phyloP scores from a whole-genome alignment of 108 stramenopile genomes.

The Thalassiosira profunda region DNA sequence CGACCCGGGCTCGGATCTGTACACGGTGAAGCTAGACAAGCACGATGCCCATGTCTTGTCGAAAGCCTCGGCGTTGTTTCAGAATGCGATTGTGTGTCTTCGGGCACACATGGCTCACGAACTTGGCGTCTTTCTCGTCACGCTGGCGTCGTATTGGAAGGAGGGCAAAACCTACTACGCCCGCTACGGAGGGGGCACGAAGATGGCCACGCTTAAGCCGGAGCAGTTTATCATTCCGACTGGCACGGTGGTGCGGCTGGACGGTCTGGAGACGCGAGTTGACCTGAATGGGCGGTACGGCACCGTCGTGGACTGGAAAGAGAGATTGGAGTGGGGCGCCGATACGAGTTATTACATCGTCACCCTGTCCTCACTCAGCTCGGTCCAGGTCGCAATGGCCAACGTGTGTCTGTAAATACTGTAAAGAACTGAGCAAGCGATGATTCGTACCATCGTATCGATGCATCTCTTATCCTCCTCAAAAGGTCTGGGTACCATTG shows the following conservation, averaged over 20 bases:
- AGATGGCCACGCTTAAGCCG: not conserved
- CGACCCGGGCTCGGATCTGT: not conserved
- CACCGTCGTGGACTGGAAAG: slow-evolving; percentile 1
- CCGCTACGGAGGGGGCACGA: not conserved
- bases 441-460: too few species aligned
- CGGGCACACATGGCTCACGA: slow-evolving; percentile 4
- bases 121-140: slow-evolving; percentile 1
- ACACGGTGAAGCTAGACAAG: slow-evolving; percentile 4
- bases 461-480: too few species aligned
- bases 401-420: too few species aligned
- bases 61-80: slow-evolving; percentile 5
- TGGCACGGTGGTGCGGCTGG: slow-evolving; percentile 1
- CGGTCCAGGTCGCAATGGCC: too few species aligned
- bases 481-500: too few species aligned
- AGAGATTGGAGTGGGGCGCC: not conserved
- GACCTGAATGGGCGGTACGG: not conserved
- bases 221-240: slow-evolving; percentile 13
- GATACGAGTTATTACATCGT: slow-evolving; percentile 6
- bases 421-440: too few species aligned
- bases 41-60: slow-evolving; percentile 1
- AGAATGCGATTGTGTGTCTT: slow-evolving; percentile 9
- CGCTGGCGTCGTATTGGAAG: slow-evolving; percentile 3
- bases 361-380: not conserved
- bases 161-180: slow-evolving; percentile 3
- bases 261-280: too few species aligned